phyloP scores from a whole-genome alignment of 2,329 filamentous ascomycete species.

The Pezicula radicicola region DNA sequence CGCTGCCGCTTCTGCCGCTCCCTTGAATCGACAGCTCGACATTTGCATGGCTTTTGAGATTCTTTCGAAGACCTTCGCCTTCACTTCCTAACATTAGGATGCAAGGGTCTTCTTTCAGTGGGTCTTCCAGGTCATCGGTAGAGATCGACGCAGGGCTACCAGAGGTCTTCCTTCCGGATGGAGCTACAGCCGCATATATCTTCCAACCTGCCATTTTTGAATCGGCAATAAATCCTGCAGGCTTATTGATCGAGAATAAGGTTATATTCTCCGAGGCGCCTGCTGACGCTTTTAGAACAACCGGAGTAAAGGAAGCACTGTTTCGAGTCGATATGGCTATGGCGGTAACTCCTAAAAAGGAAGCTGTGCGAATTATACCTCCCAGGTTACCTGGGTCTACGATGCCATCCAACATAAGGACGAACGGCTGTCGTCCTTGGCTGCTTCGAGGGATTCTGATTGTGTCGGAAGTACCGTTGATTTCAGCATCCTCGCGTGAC shows the following conservation, averaged over 20 bases:
- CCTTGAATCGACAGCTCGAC: constrained; percentile 62
- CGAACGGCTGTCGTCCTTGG: constrained; percentile 58
- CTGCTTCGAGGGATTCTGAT: constrained; percentile 24
- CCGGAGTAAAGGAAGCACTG: constrained; percentile 70
- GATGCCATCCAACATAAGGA: constrained; percentile 73
- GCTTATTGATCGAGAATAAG: constrained; percentile 66
- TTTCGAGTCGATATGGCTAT: constrained; percentile 73
- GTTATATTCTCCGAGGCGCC: constrained; percentile 81
- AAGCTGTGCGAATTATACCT: constrained; percentile 81
- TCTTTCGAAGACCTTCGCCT: constrained; percentile 66
- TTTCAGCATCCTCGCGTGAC: constrained; percentile 65
- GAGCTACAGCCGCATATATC: constrained; percentile 72
- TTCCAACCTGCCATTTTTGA: constrained; percentile 75
- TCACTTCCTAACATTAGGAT: constrained; percentile 84
- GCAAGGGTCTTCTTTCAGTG: constrained; percentile 60
- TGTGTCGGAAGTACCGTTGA: constrained; percentile 68
- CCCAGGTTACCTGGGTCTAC: constrained; percentile 89
- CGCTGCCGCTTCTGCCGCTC: constrained; percentile 41
- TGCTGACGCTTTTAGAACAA: constrained; percentile 82
- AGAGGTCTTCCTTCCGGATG: constrained; percentile 35
- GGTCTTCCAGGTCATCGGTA: constrained; percentile 49
- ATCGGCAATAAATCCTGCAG: constrained; percentile 65
- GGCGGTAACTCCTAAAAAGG: constrained; percentile 86
- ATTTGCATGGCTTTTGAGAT: constrained; percentile 65
- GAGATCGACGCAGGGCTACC: constrained; percentile 32